These are phyloP conservation scores for Candida pseudoviswanathii DNA, from an alignment of 1,139 yeast genomes.

Conservation along the genomic window DNA sequence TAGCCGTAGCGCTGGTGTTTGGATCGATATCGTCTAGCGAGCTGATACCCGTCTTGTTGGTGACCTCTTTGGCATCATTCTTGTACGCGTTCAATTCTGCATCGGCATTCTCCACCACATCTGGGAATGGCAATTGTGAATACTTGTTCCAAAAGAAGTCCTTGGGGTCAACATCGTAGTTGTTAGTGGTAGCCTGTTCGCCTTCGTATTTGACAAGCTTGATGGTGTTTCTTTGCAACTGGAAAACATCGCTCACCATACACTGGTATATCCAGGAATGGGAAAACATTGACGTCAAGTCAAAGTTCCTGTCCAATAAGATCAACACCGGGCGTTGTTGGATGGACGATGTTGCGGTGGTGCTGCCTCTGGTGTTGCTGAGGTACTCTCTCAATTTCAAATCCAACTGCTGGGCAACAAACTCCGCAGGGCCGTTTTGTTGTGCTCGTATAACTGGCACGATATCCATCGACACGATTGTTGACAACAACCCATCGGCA, in stretches of 20 bases:
- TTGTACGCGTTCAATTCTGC: slow-evolving; percentile 78
- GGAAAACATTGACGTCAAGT: slow-evolving; percentile 88
- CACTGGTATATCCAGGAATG: slow-evolving; percentile 99
- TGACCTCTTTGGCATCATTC: slow-evolving; percentile 82
- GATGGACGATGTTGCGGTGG: slow-evolving; percentile 39
- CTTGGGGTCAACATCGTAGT: slow-evolving; percentile 84
- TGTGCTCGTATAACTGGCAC: slow-evolving; percentile 92
- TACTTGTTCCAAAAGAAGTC: slow-evolving; percentile 92
- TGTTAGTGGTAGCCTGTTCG: slow-evolving; percentile 43
- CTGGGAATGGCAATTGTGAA: slow-evolving; percentile 91
- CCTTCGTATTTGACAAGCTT: slow-evolving; percentile 39
- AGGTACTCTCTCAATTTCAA: slow-evolving; percentile 81
- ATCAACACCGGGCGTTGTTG: slow-evolving; percentile 74
- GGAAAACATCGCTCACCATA: slow-evolving; percentile 90
- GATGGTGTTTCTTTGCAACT: slow-evolving; percentile 74
- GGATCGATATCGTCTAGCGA: slow-evolving; percentile 76
- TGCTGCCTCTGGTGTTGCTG: slow-evolving; percentile 58
- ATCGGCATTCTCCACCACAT: slow-evolving; percentile 95
- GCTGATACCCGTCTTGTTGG: slow-evolving; percentile 74
- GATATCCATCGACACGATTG: slow-evolving; percentile 72
- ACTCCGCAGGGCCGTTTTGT: slow-evolving; percentile 92
- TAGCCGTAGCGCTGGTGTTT: slow-evolving; percentile 61
- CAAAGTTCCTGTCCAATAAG: slow-evolving; percentile 84
- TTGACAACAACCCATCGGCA: slow-evolving; percentile 78
- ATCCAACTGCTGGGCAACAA: slow-evolving; percentile 86